Evolutionary conservation across 2,329 filamentous ascomycete genomes (phyloP).

Genomic region (Alternaria brassicae): DNA sequence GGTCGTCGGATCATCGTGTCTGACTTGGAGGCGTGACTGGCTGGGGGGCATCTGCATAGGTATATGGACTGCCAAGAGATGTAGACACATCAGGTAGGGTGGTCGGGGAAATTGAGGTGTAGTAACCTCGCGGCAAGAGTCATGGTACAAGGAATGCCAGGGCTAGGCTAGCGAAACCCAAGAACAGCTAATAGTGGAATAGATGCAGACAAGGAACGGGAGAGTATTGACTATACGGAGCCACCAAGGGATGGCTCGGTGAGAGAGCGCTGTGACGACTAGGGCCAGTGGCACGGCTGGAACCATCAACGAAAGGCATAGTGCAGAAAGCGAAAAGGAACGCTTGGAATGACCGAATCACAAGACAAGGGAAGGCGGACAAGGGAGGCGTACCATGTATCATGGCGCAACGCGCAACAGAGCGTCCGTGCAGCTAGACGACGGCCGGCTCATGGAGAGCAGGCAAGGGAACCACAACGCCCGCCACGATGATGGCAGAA

Average conservation of each 20-base stretch:
- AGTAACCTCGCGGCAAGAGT: conserved; percentile 42
- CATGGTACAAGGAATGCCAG: conserved; percentile 40
- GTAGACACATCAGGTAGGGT: conserved; percentile 45
- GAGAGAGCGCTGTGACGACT: conserved; percentile 48
- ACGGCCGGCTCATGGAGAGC: conserved; percentile 37
- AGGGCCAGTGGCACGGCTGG: conserved; percentile 50
- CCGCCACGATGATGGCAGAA: conserved; percentile 39
- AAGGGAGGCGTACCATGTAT: conserved; percentile 48
- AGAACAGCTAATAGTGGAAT: conserved; percentile 40
- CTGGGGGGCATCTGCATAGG: conserved; percentile 40
- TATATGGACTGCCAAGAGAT: conserved; percentile 50
- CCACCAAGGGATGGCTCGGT: conserved; percentile 44
- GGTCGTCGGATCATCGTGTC: conserved; percentile 29
- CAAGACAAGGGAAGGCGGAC: conserved; percentile 34
- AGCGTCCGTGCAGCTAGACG: conserved; percentile 48
- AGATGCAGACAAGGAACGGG: conserved; percentile 46
- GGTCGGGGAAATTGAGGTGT: conserved; percentile 40
- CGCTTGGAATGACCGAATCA: conserved; percentile 45
- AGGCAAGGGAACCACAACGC: conserved; percentile 35
- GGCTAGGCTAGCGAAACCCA: conserved; percentile 42
- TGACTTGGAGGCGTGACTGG: conserved; percentile 23
- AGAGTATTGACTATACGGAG: conserved; percentile 42
- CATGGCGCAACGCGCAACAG: conserved; percentile 54
- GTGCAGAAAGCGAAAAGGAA: conserved; percentile 47
- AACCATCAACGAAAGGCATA: conserved; percentile 43